These are phyloP conservation scores for Rosa chinensis DNA, from an alignment of 306 rosid genomes.

Conservation along the genomic window DNA sequence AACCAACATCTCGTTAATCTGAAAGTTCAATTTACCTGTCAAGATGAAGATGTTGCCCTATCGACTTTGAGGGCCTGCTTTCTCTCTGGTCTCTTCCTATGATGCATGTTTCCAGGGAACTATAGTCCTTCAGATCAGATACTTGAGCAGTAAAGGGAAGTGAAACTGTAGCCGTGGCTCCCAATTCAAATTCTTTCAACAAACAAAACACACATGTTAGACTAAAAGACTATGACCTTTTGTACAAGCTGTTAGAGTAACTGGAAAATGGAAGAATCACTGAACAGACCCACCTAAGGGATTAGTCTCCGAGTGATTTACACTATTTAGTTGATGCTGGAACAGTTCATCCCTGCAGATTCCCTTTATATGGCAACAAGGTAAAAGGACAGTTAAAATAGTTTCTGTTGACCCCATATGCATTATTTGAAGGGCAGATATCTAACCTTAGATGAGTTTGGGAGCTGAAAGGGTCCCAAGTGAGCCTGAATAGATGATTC, in stretches of 20 bases:
- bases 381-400: slow-evolving; percentile 17
- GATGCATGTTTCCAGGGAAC: slow-evolving; percentile 37
- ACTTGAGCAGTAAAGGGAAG: slow-evolving; percentile 42
- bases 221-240: background rate
- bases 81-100: slow-evolving; percentile 39
- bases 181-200: slow-evolving; percentile 34
- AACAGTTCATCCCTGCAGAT: slow-evolving; percentile 39
- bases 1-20: slow-evolving; percentile 9
- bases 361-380: slow-evolving; percentile 33
- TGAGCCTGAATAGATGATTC: slow-evolving; percentile 50
- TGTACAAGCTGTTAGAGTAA: background rate
- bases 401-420: slow-evolving; percentile 5
- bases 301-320: slow-evolving; percentile 37
- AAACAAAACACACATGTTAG: slow-evolving; percentile 3
- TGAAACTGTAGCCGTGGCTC: slow-evolving; percentile 16
- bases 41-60: slow-evolving; percentile 41
- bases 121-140: slow-evolving; percentile 30
- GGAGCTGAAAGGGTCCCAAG: slow-evolving; percentile 45
- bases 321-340: slow-evolving; percentile 44
- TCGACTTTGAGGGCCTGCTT: slow-evolving; percentile 32
- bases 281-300: slow-evolving; percentile 45
- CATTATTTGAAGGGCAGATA: background rate
- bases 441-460: slow-evolving; percentile 55
- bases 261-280: slow-evolving; percentile 8
- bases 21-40: slow-evolving; percentile 35